Percentiles rank a stretch among this genome's conserved stretches.
Conservation (phyloP, 306 rosid species). For the Alnus rubra region DNA sequence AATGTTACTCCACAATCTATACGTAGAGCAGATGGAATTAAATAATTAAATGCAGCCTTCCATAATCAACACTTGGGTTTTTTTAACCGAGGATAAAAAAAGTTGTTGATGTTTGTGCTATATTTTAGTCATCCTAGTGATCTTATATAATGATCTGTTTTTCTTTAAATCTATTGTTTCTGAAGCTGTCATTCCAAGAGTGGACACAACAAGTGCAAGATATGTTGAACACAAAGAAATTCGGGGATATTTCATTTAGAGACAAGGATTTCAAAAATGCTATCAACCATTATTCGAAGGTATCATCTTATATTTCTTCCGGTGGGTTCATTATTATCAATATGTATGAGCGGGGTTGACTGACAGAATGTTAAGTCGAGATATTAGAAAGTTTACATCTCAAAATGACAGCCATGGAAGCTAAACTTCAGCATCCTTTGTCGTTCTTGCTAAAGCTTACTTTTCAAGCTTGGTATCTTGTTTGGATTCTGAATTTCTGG, state of each 20-base stretch:
- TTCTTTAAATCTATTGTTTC: constrained; percentile 6
- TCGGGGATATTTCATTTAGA: constrained; percentile 92
- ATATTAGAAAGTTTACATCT: neutral
- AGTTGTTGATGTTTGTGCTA: neutral
- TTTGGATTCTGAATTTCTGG: neutral
- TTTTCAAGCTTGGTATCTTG: neutral
- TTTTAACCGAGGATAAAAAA: neutral
- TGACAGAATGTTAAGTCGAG: neutral
- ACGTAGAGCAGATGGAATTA: neutral
- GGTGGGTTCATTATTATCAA: neutral
- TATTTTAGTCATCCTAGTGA: neutral
- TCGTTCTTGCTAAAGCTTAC: neutral
- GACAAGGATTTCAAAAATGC: constrained; percentile 93
- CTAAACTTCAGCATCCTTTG: neutral
- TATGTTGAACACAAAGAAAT: constrained; percentile 86
- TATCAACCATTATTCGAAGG: constrained; percentile 92
- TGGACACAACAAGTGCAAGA: constrained; percentile 99
- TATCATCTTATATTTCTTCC: constrained; percentile 9
- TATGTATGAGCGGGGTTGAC: neutral
- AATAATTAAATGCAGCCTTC: neutral
- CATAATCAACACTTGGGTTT: neutral
- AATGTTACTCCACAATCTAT: neutral
- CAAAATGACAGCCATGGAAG: neutral
- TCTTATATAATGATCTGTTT: neutral
- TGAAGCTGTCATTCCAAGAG: constrained; percentile 96